phyloP scores from a whole-genome alignment of 2,329 filamentous ascomycete species.

The Penicillium paneum region DNA sequence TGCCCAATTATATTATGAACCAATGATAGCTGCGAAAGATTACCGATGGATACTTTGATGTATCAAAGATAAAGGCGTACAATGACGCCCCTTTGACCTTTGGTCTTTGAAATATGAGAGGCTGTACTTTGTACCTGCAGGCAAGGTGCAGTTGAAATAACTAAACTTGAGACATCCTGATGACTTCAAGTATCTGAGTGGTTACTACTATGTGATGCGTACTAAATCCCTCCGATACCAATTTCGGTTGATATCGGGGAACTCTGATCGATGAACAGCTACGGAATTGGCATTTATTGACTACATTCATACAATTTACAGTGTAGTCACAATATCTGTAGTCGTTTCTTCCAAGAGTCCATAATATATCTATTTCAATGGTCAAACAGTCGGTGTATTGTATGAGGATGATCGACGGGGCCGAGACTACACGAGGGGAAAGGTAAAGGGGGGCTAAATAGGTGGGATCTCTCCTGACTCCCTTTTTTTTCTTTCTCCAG shows the following conservation, averaged over 20 bases:
- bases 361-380: constrained; percentile 9
- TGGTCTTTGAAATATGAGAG: not conserved
- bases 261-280: not conserved
- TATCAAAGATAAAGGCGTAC: not conserved
- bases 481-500: constrained; percentile 17
- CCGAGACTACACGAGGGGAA: constrained; percentile 24
- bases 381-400: constrained; percentile 28
- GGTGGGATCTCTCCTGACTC: constrained; percentile 21
- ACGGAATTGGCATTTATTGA: not conserved
- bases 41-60: not conserved
- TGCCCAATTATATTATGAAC: accelerated
- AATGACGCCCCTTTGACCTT: not conserved
- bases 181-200: not conserved
- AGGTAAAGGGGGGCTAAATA: constrained; percentile 22
- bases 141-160: not conserved
- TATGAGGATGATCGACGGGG: constrained; percentile 29
- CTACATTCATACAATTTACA: not conserved
- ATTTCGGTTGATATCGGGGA: not conserved
- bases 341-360: not conserved
- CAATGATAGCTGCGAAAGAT: not conserved
- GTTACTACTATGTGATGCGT: too few relatives aligned
- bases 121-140: not conserved
- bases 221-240: not conserved
- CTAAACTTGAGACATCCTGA: not conserved
- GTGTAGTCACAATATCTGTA: not conserved